phyloP scores from a whole-genome alignment of 1,284 basidiomycete genomes.

The Termitomyces sp. region DNA sequence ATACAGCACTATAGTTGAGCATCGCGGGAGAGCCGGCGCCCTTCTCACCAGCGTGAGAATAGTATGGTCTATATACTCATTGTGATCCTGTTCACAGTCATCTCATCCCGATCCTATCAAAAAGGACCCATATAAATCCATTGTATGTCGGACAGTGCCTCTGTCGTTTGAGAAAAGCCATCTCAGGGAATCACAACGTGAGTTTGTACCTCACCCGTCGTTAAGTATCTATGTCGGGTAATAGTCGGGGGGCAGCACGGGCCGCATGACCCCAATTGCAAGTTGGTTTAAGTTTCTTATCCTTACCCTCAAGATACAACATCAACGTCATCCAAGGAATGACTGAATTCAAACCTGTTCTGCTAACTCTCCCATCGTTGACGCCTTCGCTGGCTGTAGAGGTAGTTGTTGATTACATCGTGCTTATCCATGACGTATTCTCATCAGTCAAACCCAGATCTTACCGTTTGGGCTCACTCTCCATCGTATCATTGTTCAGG shows the following conservation, averaged over 20 bases:
- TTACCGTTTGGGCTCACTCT: constrained; percentile 64
- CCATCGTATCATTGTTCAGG: constrained; percentile 59
- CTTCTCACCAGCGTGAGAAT: not conserved
- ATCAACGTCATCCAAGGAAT: constrained; percentile 21
- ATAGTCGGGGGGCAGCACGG: constrained; percentile 11
- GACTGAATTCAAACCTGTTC: constrained; percentile 45
- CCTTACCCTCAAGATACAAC: not conserved
- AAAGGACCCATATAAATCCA: not conserved
- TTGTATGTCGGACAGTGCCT: no score
- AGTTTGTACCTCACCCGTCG: not conserved
- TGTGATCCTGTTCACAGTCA: no score
- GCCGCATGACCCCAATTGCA: constrained; percentile 1
- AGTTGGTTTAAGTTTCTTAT: not conserved
- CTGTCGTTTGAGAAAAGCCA: not conserved
- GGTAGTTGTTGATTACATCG: constrained; percentile 27
- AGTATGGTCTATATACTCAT: no score
- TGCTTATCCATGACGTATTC: not conserved
- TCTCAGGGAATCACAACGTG: no score
- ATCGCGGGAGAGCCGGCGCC: not conserved
- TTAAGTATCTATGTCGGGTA: constrained; percentile 5
- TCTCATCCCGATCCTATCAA: not conserved
- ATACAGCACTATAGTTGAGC: not conserved
- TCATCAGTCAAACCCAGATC: constrained; percentile 33
- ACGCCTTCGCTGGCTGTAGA: constrained; percentile 56
- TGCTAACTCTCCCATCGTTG: constrained; percentile 48